phyloP scores from a whole-genome alignment of 2,329 filamentous ascomycete genomes.

The Parascedosporium putredinis region DNA sequence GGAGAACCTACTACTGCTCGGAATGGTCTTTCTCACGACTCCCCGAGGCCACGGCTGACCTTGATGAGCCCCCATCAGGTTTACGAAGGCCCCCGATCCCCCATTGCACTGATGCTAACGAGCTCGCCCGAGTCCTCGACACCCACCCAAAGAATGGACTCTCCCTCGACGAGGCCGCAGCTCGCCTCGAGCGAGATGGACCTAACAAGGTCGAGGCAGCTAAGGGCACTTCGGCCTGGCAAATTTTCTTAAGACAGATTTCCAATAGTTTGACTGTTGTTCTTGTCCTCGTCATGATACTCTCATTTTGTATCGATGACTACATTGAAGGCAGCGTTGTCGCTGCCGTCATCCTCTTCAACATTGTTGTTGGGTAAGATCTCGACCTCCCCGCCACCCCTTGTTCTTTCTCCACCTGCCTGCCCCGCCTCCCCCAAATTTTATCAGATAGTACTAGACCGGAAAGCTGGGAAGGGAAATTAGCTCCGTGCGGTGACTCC shows the following conservation, averaged over 20 bases:
- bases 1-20: conserved; percentile 13
- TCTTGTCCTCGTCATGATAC: conserved; percentile 63
- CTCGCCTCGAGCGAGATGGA: conserved; percentile 56
- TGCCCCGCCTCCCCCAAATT: background rate
- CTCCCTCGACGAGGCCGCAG: conserved; percentile 49
- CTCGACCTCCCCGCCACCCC: background rate
- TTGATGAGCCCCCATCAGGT: conserved; percentile 14
- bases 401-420: too few relatives aligned
- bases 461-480: too few relatives aligned
- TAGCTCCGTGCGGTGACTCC: too few relatives aligned
- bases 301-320: conserved; percentile 55
- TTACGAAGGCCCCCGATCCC: conserved; percentile 9
- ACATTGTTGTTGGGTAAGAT: conserved; percentile 54
- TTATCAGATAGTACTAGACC: background rate
- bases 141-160: conserved; percentile 48
- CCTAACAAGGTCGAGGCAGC: conserved; percentile 62
- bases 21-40: conserved; percentile 13
- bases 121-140: conserved; percentile 25
- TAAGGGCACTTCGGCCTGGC: conserved; percentile 61
- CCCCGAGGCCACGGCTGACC: conserved; percentile 13
- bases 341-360: conserved; percentile 54
- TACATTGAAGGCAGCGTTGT: conserved; percentile 55
- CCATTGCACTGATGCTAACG: conserved; percentile 16
- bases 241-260: conserved; percentile 66
- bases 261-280: conserved; percentile 68